phyloP scores from a whole-genome alignment of 1,139 yeast species.

The Geotrichum carabidarum region DNA sequence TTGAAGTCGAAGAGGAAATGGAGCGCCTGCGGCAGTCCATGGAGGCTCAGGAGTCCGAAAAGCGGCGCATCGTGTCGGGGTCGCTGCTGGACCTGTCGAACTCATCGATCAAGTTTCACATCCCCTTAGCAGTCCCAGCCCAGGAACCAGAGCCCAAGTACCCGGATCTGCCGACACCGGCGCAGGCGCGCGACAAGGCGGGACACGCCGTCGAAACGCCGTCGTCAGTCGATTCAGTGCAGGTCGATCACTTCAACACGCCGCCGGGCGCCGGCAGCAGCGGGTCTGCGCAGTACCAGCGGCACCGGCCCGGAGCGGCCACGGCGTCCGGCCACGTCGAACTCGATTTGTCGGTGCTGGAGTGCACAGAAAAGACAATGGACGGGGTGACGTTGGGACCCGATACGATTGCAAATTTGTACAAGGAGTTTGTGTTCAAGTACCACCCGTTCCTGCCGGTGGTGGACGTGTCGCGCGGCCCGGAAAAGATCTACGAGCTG shows the following conservation, averaged over 20 bases:
- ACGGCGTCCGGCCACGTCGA: slow-evolving; percentile 9
- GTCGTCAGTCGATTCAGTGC: slow-evolving; percentile 10
- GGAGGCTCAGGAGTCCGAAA: slow-evolving; percentile 32
- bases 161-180: slow-evolving; percentile 14
- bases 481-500: slow-evolving; percentile 67
- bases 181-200: background rate
- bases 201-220: slow-evolving; percentile 7
- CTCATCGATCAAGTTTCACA: background rate
- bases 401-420: slow-evolving; percentile 59
- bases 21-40: slow-evolving; percentile 58
- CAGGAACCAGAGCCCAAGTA: slow-evolving; percentile 10
- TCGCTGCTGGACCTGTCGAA: slow-evolving; percentile 14
- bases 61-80: slow-evolving; percentile 24
- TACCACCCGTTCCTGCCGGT: slow-evolving; percentile 87
- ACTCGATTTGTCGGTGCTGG: slow-evolving; percentile 18
- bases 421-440: slow-evolving; percentile 59
- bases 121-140: slow-evolving; percentile 18
- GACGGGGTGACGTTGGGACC: slow-evolving; percentile 61
- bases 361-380: slow-evolving; percentile 60
- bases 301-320: slow-evolving; percentile 8
- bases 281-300: slow-evolving; percentile 1
- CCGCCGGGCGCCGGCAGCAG: slow-evolving; percentile 8
- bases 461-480: slow-evolving; percentile 75
- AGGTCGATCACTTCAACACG: slow-evolving; percentile 4
- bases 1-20: slow-evolving; percentile 76